A percentile compares a stretch with the other conserved stretches of the same genome.
phyloP scores from a whole-genome alignment of 2,329 filamentous ascomycete species.

The Escovopsis sp. region DNA sequence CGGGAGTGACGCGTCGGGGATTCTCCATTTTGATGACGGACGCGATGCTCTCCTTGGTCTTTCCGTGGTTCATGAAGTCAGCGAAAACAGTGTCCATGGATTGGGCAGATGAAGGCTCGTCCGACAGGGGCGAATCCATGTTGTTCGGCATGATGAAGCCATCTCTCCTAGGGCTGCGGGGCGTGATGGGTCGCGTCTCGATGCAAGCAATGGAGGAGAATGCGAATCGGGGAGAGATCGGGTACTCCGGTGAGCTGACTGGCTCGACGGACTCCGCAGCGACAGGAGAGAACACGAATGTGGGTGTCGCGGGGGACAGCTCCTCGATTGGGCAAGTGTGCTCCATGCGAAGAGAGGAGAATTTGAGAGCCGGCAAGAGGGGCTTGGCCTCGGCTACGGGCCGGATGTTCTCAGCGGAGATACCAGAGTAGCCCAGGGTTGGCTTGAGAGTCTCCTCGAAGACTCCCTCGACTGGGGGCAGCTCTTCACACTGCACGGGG shows the following conservation, averaged over 20 bases:
- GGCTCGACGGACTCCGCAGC: conserved; percentile 18
- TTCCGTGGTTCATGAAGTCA: conserved; percentile 28
- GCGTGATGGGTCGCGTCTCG: conserved; percentile 29
- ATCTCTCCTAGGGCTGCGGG: conserved; percentile 37
- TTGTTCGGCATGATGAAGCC: conserved; percentile 41
- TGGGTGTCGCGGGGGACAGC: conserved; percentile 9
- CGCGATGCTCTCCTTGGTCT: conserved; percentile 17
- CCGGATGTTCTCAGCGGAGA: conserved; percentile 17
- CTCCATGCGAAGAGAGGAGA: conserved; percentile 16
- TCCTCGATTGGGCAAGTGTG: conserved; percentile 20
- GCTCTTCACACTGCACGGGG: conserved; percentile 12
- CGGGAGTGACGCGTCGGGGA: conserved; percentile 36
- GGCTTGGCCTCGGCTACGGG: conserved; percentile 16
- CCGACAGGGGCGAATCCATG: conserved; percentile 15
- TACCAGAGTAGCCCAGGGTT: conserved; percentile 20
- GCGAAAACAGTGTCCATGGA: conserved; percentile 26
- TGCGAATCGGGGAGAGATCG: conserved; percentile 17
- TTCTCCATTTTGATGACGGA: conserved; percentile 50
- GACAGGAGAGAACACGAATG: conserved; percentile 22
- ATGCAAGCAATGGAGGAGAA: conserved; percentile 31
- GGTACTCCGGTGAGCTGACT: conserved; percentile 9
- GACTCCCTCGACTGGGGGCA: conserved; percentile 17
- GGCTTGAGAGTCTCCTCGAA: conserved; percentile 7
- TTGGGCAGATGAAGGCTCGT: conserved; percentile 20
- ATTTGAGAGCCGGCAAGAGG: conserved; percentile 9